Base-by-base conservation (phyloP, 208 protist species). In the Crithidia sp. region DNA sequence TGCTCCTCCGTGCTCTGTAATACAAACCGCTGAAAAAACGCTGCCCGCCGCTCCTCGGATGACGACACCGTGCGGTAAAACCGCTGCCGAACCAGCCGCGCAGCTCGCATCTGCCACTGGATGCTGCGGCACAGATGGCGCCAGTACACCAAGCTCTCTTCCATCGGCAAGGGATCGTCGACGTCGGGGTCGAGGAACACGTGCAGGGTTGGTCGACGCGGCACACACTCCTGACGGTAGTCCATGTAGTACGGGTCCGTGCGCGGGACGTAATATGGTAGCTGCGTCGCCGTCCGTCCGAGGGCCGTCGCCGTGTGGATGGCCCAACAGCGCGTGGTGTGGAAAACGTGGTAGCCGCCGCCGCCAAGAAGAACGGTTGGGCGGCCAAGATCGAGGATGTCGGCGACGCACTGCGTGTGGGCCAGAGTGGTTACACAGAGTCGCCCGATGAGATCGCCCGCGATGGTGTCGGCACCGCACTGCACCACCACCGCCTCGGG, bases 291-390 rank as follows among this genome's bases (percentile, higher is more conserved):
- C 9, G 79, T 83, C 19, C 79, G 65, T 7, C 91, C 95, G 0
- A 96, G 63, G 2, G 96, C 82, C 37, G 95, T 86, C 10, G 94
- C 88, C 4, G 98, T 99, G 86, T 99, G 98, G 74, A 99, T 98
- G 0, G 98, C 94, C 99, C 99, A 99, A 76, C 98, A 99, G n/a
- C 98, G 79, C 1, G 99, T 98, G 19, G 99, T 98, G 81, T 99
- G 99, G 10, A 97, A 82, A 17, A 99, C 96, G 44, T 98, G 99
- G 77, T 99, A 99, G 7, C 99, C 99, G 67, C 99, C 99, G 58
- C 99, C 99, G 7, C 99, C 99, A 0, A 99, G 82, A 4, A 99
- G 78, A 4, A 99, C 83, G 4, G 97, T 90, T 7, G 99, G 99
- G 13, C 98, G 55, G 19, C 84, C 80, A 13, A 99, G 98, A 5